A percentile compares a stretch with the other conserved stretches of the same genome.
phyloP scores from a whole-genome alignment of 106 monocot species.

The Acanthochlamys bracteata region DNA sequence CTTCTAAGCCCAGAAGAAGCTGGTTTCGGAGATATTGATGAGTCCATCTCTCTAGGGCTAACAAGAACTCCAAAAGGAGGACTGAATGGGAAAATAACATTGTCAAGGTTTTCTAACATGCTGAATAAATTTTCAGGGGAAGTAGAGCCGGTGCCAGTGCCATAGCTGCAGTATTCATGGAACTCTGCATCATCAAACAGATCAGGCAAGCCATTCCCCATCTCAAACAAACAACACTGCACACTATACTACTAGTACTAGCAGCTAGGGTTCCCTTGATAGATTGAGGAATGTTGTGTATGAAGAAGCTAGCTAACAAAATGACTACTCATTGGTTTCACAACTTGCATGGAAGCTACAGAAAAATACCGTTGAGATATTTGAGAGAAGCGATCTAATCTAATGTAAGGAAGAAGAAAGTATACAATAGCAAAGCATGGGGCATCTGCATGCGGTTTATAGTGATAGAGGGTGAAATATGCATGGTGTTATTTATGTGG shows the following conservation, averaged over 20 bases:
- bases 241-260: background rate
- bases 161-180: background rate
- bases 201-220: slow-evolving; percentile 23
- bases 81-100: slow-evolving; percentile 7
- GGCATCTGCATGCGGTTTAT: too few relatives aligned
- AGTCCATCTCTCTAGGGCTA: background rate
- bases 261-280: background rate
- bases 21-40: background rate
- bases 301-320: too few relatives aligned
- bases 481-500: too few relatives aligned
- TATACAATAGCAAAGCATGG: too few relatives aligned
- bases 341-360: too few relatives aligned
- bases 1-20: background rate
- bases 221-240: background rate
- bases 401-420: too few relatives aligned
- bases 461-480: too few relatives aligned
- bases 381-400: too few relatives aligned
- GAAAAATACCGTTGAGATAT: too few relatives aligned
- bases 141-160: slow-evolving; percentile 12
- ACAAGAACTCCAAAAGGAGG: slow-evolving; percentile 14
- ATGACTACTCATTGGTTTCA: too few relatives aligned
- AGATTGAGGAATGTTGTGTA: background rate
- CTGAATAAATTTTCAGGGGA: slow-evolving; percentile 63
- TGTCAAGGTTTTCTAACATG: slow-evolving; percentile 37
- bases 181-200: slow-evolving; percentile 36